Base-by-base conservation (phyloP, 2,329 filamentous ascomycete genomes). In the Zasmidium citrigriseum region DNA sequence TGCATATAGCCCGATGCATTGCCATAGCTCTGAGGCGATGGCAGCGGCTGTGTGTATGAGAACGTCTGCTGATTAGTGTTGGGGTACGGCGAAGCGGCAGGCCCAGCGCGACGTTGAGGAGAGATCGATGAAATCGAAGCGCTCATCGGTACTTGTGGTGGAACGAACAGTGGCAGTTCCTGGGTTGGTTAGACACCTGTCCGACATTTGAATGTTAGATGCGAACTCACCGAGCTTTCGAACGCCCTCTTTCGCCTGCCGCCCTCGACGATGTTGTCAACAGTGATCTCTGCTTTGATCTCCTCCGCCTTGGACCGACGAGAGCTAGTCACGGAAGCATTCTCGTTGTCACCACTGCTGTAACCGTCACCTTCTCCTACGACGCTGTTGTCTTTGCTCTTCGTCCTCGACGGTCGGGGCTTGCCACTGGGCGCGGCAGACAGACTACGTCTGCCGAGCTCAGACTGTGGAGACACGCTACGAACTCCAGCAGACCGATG, bases 101-200 rank as follows among this genome's bases (percentile, higher is more conserved):
- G 90, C 77, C 90, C 84, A 76, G 89, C 81, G 52, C 91, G 90
- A 70, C 93, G 89, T 72, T 92, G 91, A 60, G 93, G 93, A 24
- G 93, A 98, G 52, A 96, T 89, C 20, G 93, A 98, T n/a, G 93
- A 93, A 69, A 93, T 92, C n/a, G 93, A 97, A n/a, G 90, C 89
- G 52, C 91, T 89, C 66, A 93, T 89, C 50, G 93, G 93, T 78
- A 97, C 93, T 77, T 96, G 93, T 61, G 91, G 91, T 65, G 93
- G 93, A 63, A 91, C 93, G 75, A 98, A 99, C 54, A 99, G 82
- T 55, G 95, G 95, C 54, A 99, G 82, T 83, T 98, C 93, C 95
- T 99, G 60, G 66, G 44, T 20, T 46, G 34, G 46, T 55, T 41
- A 55, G 53, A 20, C 16, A 55, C 23, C n/a, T 46, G 21, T 22